These are phyloP conservation scores for Fusarium torreyae DNA, from an alignment of 2,329 filamentous ascomycete species.

Conservation along the genomic window DNA sequence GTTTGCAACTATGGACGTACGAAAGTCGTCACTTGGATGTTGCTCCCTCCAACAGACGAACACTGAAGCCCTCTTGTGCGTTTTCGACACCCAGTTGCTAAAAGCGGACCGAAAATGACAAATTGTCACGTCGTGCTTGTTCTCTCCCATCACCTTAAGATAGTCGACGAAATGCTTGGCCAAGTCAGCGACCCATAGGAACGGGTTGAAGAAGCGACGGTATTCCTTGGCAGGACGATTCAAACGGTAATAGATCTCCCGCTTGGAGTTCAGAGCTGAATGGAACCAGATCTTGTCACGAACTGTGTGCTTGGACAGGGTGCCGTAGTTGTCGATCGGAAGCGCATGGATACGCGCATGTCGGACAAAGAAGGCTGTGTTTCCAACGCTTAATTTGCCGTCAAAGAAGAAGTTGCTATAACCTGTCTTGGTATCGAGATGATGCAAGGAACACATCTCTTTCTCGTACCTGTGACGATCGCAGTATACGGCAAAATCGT, in stretches of 20 bases:
- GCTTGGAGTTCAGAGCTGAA: constrained; percentile 61
- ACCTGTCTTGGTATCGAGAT: constrained; percentile 59
- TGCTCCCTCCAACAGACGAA: constrained; percentile 71
- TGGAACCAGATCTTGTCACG: constrained; percentile 74
- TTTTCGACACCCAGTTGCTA: constrained; percentile 65
- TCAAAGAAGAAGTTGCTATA: constrained; percentile 68
- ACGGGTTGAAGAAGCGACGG: constrained; percentile 71
- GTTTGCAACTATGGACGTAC: constrained; percentile 72
- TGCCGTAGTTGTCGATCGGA: constrained; percentile 77
- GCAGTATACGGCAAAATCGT: constrained; percentile 72
- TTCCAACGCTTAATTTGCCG: constrained; percentile 68
- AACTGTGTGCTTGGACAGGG: constrained; percentile 61
- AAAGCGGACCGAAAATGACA: constrained; percentile 72
- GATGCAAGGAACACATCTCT: constrained; percentile 71
- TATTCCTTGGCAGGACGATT: constrained; percentile 72
- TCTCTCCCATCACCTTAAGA: constrained; percentile 58
- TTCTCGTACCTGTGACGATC: constrained; percentile 53
- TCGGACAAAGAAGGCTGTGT: constrained; percentile 65
- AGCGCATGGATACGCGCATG: constrained; percentile 69
- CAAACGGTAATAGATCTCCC: constrained; percentile 75
- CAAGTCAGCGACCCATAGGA: constrained; percentile 79
- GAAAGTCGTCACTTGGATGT: constrained; percentile 71
- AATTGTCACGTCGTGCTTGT: constrained; percentile 61
- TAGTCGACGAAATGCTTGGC: constrained; percentile 82
- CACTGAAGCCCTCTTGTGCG: constrained; percentile 58